A percentile compares a stretch with the other conserved stretches of the same genome.
Conservation (phyloP, 2,329 filamentous ascomycete genomes). For the Mycosphaerella sp. region DNA sequence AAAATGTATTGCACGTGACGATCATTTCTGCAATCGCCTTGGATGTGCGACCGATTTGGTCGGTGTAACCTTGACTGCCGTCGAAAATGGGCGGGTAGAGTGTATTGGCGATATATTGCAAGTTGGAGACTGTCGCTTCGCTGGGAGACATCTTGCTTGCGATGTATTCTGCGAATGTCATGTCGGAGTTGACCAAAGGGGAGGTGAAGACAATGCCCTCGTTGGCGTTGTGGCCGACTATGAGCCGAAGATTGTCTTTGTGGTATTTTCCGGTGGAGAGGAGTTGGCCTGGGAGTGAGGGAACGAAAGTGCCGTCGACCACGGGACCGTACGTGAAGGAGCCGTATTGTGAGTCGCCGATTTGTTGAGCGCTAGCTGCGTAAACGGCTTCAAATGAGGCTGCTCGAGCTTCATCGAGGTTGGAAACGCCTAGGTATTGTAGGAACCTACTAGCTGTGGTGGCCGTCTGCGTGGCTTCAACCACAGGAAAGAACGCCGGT, state of each 20-base stretch:
- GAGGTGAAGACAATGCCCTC: slow-evolving; percentile 44
- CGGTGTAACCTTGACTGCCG: slow-evolving; percentile 40
- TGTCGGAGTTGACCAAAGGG: slow-evolving; percentile 34
- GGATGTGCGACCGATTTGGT: slow-evolving; percentile 39
- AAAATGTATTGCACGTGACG: slow-evolving; percentile 50
- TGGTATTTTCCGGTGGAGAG: slow-evolving; percentile 43
- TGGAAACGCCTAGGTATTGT: slow-evolving; percentile 39
- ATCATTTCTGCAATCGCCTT: slow-evolving; percentile 41
- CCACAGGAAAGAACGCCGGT: slow-evolving; percentile 39
- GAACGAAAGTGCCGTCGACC: slow-evolving; percentile 46
- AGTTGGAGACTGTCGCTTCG: slow-evolving; percentile 17
- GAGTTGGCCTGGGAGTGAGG: slow-evolving; percentile 42
- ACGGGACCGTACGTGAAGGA: slow-evolving; percentile 42
- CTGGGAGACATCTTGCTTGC: slow-evolving; percentile 28
- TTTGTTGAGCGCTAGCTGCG: slow-evolving; percentile 39
- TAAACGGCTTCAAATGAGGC: slow-evolving; percentile 39
- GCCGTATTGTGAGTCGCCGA: slow-evolving; percentile 40
- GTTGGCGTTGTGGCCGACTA: slow-evolving; percentile 42
- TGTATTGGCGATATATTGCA: slow-evolving; percentile 40
- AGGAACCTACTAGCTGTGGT: slow-evolving; percentile 38
- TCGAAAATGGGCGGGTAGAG: slow-evolving; percentile 42
- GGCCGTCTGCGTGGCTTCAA: slow-evolving; percentile 37
- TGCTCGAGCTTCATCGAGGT: slow-evolving; percentile 41
- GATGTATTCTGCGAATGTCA: slow-evolving; percentile 27
- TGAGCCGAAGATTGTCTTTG: slow-evolving; percentile 38